Percentiles rank a stretch among this genome's conserved stretches.
Conservation (phyloP, 345 rosid species). For the Moricandia arvensis region DNA sequence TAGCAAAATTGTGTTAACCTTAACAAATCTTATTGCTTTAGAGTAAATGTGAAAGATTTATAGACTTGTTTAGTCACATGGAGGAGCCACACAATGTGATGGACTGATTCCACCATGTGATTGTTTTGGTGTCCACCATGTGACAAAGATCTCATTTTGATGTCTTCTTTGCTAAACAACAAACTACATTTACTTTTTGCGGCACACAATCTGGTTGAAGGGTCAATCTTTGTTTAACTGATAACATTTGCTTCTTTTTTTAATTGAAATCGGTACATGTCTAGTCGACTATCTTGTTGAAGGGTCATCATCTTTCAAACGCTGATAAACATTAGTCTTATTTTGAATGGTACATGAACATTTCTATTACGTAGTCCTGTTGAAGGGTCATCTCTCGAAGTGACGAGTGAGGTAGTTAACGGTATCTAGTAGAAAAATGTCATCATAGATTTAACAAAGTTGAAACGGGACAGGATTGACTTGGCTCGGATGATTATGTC, state of each 20-base stretch:
- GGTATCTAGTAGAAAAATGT: background rate
- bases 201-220: background rate
- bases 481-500: conserved; percentile 11
- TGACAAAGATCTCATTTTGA: conserved; percentile 25
- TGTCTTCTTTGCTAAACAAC: conserved; percentile 20
- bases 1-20: no score
- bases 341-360: background rate
- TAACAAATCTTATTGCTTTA: background rate
- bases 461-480: conserved; percentile 6
- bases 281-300: conserved; percentile 11
- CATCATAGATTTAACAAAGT: background rate
- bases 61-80: background rate
- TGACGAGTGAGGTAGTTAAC: background rate
- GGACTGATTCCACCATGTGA: conserved; percentile 1
- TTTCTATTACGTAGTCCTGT: background rate
- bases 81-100: conserved; percentile 17
- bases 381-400: background rate
- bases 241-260: background rate
- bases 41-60: background rate
- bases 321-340: background rate
- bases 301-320: background rate
- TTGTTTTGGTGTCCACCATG: conserved; percentile 24
- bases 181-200: background rate
- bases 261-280: background rate
- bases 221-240: background rate